Conservation (phyloP, 2,329 filamentous ascomycete genomes). For the Trichoderma endophyticum region DNA sequence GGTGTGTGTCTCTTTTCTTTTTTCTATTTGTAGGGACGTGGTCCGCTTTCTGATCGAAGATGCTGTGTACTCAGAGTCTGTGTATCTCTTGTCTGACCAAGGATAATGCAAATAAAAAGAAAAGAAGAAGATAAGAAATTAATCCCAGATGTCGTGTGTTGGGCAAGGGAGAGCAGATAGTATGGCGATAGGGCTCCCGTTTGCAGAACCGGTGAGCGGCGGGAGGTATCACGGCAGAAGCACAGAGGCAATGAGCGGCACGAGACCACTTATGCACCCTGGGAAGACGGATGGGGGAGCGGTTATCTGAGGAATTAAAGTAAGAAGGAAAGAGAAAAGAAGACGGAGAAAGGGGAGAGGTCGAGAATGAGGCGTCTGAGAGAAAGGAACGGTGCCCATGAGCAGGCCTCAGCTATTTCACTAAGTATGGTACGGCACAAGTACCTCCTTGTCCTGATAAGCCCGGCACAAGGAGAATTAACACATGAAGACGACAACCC, state of each 20-base stretch:
- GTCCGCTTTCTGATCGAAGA: not conserved
- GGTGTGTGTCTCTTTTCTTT: not conserved
- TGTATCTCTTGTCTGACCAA: not conserved
- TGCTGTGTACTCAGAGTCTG: not conserved
- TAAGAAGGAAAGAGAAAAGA: not conserved
- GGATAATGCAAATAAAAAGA: not conserved
- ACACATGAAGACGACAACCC: not conserved
- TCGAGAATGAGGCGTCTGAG: not conserved
- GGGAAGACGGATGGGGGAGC: not conserved
- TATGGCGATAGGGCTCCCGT: not conserved
- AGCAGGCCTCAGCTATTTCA: not conserved
- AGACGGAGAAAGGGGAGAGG: not conserved
- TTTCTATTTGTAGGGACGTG: not conserved
- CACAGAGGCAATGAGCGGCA: not conserved
- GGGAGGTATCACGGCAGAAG: conserved; percentile 2
- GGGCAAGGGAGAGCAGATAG: not conserved
- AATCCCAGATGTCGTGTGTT: not conserved
- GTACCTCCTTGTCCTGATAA: not conserved
- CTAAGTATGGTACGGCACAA: not conserved
- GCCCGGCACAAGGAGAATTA: not conserved
- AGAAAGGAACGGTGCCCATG: not conserved
- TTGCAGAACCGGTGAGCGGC: not conserved
- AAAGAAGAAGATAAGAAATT: not conserved
- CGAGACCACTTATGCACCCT: conserved; percentile 14
- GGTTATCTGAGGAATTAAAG: not conserved